Evolutionary conservation across 306 rosid species (phyloP).

Genomic region (Malus sylvestris): DNA sequence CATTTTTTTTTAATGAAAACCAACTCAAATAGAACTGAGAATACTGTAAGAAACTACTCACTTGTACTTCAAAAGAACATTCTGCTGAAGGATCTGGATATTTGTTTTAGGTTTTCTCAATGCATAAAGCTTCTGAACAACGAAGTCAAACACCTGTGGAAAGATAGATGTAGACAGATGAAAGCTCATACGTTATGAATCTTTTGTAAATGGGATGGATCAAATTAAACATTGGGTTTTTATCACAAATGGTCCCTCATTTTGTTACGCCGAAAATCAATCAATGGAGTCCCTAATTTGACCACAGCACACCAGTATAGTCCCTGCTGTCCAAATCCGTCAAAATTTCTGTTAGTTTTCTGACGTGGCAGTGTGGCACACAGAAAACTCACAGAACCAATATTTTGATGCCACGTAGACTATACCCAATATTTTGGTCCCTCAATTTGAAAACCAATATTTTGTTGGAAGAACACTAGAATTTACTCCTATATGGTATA

Average conservation of each 20-base stretch:
- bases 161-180: constrained; percentile 12
- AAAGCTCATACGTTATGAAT: neutral
- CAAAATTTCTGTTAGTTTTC: too few species aligned
- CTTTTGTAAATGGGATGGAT: neutral
- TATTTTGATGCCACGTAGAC: too few species aligned
- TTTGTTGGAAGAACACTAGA: neutral
- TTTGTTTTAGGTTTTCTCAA: constrained; percentile 95
- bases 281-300: too few species aligned
- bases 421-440: too few species aligned
- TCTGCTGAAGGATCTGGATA: constrained; percentile 97
- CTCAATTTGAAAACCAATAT: too few species aligned
- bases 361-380: too few species aligned
- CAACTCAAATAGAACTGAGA: neutral
- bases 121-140: constrained; percentile 96
- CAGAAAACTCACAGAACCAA: too few species aligned
- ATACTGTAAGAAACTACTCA: constrained; percentile 35
- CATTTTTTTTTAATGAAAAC: neutral
- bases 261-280: too few species aligned
- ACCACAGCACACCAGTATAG: too few species aligned
- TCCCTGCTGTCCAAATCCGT: too few species aligned
- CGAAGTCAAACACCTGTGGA: constrained; percentile 81
- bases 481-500: neutral
- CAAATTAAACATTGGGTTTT: neutral
- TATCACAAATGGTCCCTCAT: too few species aligned
- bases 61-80: constrained; percentile 93